Percentiles rank a stretch among this genome's conserved stretches.
phyloP scores from a whole-genome alignment of 2,329 filamentous ascomycete genomes.

The Diaporthe vaccinii region DNA sequence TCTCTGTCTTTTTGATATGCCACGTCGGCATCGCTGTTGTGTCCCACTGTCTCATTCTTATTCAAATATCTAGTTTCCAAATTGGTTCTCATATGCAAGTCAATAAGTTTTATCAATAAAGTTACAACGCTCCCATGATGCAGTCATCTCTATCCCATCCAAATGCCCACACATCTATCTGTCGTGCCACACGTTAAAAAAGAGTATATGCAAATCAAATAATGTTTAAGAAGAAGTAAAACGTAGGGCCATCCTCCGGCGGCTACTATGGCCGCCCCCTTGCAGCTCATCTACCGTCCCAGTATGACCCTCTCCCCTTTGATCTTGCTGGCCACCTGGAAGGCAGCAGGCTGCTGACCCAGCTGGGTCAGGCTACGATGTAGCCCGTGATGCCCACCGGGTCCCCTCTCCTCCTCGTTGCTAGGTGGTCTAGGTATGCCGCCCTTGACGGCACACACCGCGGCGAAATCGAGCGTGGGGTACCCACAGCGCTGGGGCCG shows the following conservation, averaged over 20 bases:
- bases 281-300: not conserved
- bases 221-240: not conserved
- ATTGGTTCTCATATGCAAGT: not conserved
- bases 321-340: constrained; percentile 36
- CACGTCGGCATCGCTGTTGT: no score
- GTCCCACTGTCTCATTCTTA: not conserved
- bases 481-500: constrained; percentile 31
- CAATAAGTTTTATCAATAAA: not conserved
- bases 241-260: not conserved
- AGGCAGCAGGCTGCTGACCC: constrained; percentile 22
- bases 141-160: not conserved
- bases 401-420: not conserved
- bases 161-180: not conserved
- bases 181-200: constrained; percentile 1
- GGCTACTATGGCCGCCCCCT: not conserved
- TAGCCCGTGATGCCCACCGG: not conserved
- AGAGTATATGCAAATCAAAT: constrained; percentile 1
- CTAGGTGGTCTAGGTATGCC: constrained; percentile 12
- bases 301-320: constrained; percentile 33
- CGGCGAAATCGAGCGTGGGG: constrained; percentile 34
- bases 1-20: no score
- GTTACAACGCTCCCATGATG: constrained; percentile 22
- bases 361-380: constrained; percentile 34
- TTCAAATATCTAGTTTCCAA: not conserved
- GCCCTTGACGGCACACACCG: constrained; percentile 29